Evolutionary conservation across 331 rosid species (phyloP).

Genomic region (Acacia concinna): DNA sequence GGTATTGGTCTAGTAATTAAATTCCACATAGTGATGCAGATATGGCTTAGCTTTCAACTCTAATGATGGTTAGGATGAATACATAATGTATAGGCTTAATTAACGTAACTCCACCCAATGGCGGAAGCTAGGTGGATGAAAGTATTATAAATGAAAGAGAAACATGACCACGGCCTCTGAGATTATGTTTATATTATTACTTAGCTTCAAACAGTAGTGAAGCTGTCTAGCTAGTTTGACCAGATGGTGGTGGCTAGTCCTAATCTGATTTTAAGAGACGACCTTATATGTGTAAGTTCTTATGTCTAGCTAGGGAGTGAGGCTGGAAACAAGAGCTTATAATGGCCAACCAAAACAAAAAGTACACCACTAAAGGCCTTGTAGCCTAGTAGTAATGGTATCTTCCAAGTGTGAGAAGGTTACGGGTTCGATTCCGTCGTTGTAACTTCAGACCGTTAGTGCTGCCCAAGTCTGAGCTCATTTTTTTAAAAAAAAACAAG

Average conservation of each 20-base stretch:
- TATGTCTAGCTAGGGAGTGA: background rate
- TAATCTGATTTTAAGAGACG: background rate
- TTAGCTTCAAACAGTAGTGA: too few relatives aligned
- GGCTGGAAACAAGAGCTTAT: background rate
- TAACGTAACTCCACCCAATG: constrained; percentile 10
- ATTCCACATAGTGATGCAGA: constrained; percentile 27
- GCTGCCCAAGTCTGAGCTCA: too few relatives aligned
- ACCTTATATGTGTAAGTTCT: background rate
- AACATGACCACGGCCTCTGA: background rate
- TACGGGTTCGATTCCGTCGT: too few relatives aligned
- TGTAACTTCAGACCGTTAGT: too few relatives aligned
- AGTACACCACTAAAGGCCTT: too few relatives aligned
- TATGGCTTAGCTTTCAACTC: constrained; percentile 31
- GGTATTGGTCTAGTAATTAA: constrained; percentile 16
- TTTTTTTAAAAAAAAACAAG: too few relatives aligned
- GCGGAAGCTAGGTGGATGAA: constrained; percentile 2
- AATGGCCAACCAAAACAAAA: constrained; percentile 11
- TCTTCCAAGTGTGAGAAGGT: too few relatives aligned
- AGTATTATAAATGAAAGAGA: background rate
- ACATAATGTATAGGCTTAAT: background rate
- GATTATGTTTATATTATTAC: constrained; percentile 30
- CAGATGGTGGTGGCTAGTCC: background rate
- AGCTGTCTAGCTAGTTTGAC: constrained; percentile 30
- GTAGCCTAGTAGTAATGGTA: too few relatives aligned
- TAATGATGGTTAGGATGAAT: constrained; percentile 19